These are phyloP conservation scores for Aspergillus versicolor DNA, from an alignment of 2,329 filamentous ascomycete genomes.

Conservation along the genomic window DNA sequence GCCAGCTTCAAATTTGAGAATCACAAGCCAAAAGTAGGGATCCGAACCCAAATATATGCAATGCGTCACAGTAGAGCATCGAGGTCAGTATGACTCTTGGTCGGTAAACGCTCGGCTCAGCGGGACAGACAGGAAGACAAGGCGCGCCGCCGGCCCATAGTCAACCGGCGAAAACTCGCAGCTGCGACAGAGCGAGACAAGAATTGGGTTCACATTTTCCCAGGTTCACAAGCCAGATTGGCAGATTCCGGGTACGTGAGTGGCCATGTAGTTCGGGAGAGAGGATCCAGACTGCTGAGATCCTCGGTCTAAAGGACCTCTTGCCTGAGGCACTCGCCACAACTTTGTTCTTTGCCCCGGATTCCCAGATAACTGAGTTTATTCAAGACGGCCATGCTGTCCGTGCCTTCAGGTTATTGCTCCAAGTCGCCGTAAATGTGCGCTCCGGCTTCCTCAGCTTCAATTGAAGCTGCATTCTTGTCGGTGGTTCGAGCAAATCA, in stretches of 20 bases:
- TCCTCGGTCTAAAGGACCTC: conserved; percentile 40
- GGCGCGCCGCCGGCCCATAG: conserved; percentile 23
- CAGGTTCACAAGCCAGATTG: conserved; percentile 29
- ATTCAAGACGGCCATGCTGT: not conserved
- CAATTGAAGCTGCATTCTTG: not conserved
- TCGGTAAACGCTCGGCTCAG: conserved; percentile 43
- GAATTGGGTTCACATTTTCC: conserved; percentile 13
- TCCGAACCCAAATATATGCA: conserved; percentile 16
- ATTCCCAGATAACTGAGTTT: not conserved
- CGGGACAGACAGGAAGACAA: conserved; percentile 30
- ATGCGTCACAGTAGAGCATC: conserved; percentile 24
- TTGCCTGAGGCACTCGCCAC: conserved; percentile 14
- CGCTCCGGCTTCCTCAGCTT: not conserved
- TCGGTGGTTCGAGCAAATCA: not conserved
- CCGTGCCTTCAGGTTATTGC: not conserved
- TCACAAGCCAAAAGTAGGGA: conserved; percentile 33
- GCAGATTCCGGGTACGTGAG: conserved; percentile 27
- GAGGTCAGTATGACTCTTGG: conserved; percentile 15
- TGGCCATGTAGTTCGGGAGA: conserved; percentile 34
- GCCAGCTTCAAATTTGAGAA: conserved; percentile 14
- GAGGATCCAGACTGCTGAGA: conserved; percentile 35
- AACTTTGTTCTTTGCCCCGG: not conserved
- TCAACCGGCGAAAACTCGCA: conserved; percentile 16
- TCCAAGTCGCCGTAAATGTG: not conserved
- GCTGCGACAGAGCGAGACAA: conserved; percentile 1